Percentiles rank a stretch among this genome's conserved stretches.
phyloP scores from a whole-genome alignment of 78 protist species.

The Dictyostelium capitatum region DNA sequence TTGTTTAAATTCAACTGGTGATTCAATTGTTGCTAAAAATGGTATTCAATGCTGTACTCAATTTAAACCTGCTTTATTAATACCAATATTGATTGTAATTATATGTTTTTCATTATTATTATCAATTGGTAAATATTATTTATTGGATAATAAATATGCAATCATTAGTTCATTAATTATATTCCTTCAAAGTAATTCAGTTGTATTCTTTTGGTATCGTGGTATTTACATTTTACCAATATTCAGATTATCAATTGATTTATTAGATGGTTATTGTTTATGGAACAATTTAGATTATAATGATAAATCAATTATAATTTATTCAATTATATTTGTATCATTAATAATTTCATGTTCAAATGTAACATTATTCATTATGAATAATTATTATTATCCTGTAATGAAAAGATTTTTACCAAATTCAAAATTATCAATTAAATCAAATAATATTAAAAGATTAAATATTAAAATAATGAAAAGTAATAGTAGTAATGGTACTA shows the following conservation, averaged over 20 bases:
- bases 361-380: neutral
- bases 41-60: too few relatives aligned
- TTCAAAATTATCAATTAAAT: neutral
- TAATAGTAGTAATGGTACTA: too few relatives aligned
- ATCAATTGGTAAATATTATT: neutral
- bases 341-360: neutral
- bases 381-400: neutral
- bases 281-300: neutral
- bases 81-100: too few relatives aligned
- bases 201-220: slow-evolving; percentile 1
- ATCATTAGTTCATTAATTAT: neutral
- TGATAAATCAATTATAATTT: neutral
- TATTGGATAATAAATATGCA: neutral
- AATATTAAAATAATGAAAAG: too few relatives aligned
- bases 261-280: neutral
- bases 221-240: slow-evolving; percentile 16
- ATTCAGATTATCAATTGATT: neutral
- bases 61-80: too few relatives aligned
- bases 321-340: neutral
- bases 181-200: slow-evolving; percentile 15
- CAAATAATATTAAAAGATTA: too few relatives aligned
- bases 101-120: neutral
- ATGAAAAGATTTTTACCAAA: neutral
- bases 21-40: too few relatives aligned
- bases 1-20: too few relatives aligned